Evolutionary conservation across 2,329 filamentous ascomycete genomes (phyloP), one percentile per base, ranked within the genome.

Genomic region (Ascochyta lentis): DNA sequence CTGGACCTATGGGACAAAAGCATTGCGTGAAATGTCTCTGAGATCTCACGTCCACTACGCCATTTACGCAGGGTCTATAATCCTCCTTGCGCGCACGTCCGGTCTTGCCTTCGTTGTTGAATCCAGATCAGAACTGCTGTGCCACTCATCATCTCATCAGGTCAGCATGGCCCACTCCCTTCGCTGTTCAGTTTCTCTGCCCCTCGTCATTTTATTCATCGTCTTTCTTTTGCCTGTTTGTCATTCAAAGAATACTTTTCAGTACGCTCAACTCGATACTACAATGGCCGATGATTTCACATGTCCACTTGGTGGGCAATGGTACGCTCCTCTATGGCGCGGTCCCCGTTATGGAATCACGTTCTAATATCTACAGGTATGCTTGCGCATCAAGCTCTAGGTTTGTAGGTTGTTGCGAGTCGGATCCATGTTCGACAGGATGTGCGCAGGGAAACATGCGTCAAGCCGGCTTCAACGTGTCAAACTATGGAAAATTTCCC

Each of bases 351-450:
- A n/a, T 27, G 15, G 7, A 19, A 39, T 12, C 12, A 16, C 6
- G 38, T 41, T 43, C 50, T 68, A 12, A 69, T 35, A 7, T 24
- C 15, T n/a, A 15, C 26, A 67, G 65, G 66, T 67, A 67, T 53
- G 64, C 67, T 6, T 72, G 69, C 37, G 48, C 51, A n/a, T 44
- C 35, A 8, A 54, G 63, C 10, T 60, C 69, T 15, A 67, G 64
- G 4, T 80, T 79, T 41, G 67, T 79, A 22, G 78, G 78, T 6
- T 79, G 77, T 60, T 79, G 78, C 60, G 60, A 57, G 9, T 50
- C 56, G 5, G 67, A 78, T 34, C 73, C 77, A 6, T 79, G 77
- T 58, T 43, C 64, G 3, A 70, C 65, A n/a, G 74, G 74, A 19
- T 79, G 77, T 47, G 61, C 70, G 2, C 60, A 66, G 53, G 71